Evolutionary conservation across 2,329 filamentous ascomycete species (phyloP), one percentile per base, ranked within the genome.

Genomic region (Colletotrichum tanaceti): DNA sequence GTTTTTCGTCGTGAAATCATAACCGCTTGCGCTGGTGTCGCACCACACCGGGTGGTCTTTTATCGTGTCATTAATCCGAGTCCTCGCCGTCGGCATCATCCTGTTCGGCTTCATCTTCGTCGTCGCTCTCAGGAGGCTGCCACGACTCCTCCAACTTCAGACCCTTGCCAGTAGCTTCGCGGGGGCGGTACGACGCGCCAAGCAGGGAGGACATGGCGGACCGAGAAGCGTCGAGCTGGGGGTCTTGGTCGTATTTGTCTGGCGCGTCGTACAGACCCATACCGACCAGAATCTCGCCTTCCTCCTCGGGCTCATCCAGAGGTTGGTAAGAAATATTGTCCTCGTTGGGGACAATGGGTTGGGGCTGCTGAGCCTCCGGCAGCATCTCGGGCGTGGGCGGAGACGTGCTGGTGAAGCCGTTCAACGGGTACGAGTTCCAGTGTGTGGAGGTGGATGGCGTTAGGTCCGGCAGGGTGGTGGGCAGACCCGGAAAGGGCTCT

Each of bases 81-180:
- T 77, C 77, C 71, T 77, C 74, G 39, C 75, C 75, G 18, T 82
- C 78, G 28, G 76, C 63, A 18, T 78, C 75, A 3, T 82, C 82
- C 1, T 81, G 76, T 4, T 82, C 82, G 0, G 78, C 77, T 0
- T 84, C 77, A 0, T 84, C 84, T 18, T 87, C 88, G 2, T 88
- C 87, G 22, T 90, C 88, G 5, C 87, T 84, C 53, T 88, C 86
- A 11, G 90, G 90, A 20, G 85, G 92, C 77, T 88, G 90, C 91
- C 86, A 95, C 0, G 91, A 92, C 77, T 94, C 92, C 78, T 95
- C 92, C 4, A 96, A 82, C 77, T 94, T 95, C 72, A 95, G 81
- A 0, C 92, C 92, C 77, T 93, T 93, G 65, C 92, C 91, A 20
- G 81, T 83, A 3, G 85, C 81, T 71, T 85, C 84, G 0, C 78